These are phyloP conservation scores for Trichoderma reesei DNA, from an alignment of 495 filamentous ascomycete species.

Conservation along the genomic window DNA sequence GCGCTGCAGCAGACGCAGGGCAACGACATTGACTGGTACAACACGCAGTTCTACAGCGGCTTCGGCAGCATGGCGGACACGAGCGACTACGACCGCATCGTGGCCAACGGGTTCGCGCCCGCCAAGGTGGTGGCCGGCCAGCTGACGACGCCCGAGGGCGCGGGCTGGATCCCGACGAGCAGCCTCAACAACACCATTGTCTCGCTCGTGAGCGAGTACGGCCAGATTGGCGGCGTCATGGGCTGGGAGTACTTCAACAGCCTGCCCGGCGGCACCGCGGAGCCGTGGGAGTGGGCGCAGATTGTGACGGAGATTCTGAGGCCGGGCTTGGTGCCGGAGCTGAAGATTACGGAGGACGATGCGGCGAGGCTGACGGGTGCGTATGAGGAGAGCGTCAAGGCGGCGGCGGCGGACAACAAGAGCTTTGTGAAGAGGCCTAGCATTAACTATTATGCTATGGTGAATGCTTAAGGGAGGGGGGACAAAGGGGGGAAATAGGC, in stretches of 20 bases:
- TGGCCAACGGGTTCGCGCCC: conserved; percentile 54
- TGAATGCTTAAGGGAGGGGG: not conserved
- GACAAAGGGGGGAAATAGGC: no score
- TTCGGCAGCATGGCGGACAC: conserved; percentile 57
- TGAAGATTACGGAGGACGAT: conserved; percentile 17
- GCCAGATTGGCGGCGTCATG: conserved; percentile 69
- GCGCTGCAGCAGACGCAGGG: conserved; percentile 40
- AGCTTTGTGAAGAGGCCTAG: not conserved
- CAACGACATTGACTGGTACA: conserved; percentile 61
- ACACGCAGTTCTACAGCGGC: conserved; percentile 76
- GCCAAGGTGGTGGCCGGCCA: conserved; percentile 61
- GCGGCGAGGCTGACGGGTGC: conserved; percentile 14
- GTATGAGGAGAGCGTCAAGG: conserved; percentile 3
- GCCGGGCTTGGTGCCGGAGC: conserved; percentile 12
- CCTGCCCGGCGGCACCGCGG: conserved; percentile 42
- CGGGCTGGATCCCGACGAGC: conserved; percentile 28
- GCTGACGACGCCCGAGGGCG: conserved; percentile 64
- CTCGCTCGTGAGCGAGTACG: conserved; percentile 40
- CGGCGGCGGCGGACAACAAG: not conserved
- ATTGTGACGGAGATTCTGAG: conserved; percentile 45
- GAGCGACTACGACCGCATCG: conserved; percentile 51
- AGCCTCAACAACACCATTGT: conserved; percentile 29
- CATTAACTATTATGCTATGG: not conserved
- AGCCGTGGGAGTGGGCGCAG: conserved; percentile 66
- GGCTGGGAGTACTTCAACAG: conserved; percentile 85